Evolutionary conservation across 106 monocot genomes (phyloP).

Genomic region (Dioscorea dumetorum): DNA sequence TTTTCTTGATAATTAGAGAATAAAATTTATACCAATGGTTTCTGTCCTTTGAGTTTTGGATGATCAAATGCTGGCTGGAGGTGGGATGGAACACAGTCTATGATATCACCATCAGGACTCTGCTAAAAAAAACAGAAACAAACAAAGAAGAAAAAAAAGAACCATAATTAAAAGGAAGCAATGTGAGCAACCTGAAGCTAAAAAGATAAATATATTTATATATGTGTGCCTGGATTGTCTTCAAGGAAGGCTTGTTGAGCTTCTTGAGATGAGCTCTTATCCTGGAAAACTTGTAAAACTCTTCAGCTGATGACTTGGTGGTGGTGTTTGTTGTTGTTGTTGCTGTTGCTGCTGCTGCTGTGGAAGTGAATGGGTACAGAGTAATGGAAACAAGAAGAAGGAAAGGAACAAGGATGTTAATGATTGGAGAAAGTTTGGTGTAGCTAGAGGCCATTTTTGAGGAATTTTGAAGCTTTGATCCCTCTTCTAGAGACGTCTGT

Average conservation of each 20-base stretch:
- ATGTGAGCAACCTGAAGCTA: too few species aligned
- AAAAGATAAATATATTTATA: background rate
- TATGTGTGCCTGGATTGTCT: constrained; percentile 73
- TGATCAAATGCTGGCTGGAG: constrained; percentile 94
- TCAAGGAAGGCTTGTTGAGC: constrained; percentile 61
- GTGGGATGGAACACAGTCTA: constrained; percentile 79
- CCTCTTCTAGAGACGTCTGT: constrained; percentile 54
- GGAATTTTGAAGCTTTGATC: constrained; percentile 22
- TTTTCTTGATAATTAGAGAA: too few species aligned
- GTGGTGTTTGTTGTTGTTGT: constrained; percentile 14
- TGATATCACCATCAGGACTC: constrained; percentile 91
- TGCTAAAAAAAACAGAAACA: constrained; percentile 8
- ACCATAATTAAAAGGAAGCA: too few species aligned
- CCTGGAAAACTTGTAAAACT: constrained; percentile 38
- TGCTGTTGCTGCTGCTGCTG: constrained; percentile 10
- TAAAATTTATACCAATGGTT: constrained; percentile 37
- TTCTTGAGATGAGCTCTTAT: constrained; percentile 50
- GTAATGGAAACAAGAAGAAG: constrained; percentile 30
- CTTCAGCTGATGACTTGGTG: constrained; percentile 33
- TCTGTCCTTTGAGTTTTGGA: constrained; percentile 60
- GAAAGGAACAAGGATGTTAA: constrained; percentile 27
- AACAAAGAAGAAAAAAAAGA: too few species aligned
- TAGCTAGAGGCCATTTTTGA: constrained; percentile 42
- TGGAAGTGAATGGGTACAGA: constrained; percentile 5
- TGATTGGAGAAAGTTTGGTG: constrained; percentile 11